Percentiles rank a stretch among this genome's conserved stretches.
Evolutionary conservation across 164 flowering plant genomes (phyloP).

Genomic region (Nelumbo lutea): DNA sequence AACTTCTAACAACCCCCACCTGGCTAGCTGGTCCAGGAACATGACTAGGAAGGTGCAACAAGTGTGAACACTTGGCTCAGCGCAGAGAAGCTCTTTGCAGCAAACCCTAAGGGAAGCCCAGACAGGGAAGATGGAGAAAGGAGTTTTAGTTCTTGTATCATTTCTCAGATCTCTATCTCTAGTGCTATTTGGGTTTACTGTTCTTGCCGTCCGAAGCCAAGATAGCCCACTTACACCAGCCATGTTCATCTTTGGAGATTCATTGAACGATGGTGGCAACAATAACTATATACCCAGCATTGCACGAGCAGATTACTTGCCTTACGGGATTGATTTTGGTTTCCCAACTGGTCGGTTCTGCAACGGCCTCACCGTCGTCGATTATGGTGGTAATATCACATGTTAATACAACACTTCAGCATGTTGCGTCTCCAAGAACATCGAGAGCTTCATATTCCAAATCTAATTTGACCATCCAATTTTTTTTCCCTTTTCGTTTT

Average conservation of each 20-base stretch:
- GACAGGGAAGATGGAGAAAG: not conserved
- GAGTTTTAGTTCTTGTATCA: not conserved
- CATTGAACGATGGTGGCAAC: slow-evolving; percentile 37
- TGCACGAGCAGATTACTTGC: slow-evolving; percentile 33
- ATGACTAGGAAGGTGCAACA: not conserved
- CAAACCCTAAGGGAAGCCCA: not conserved
- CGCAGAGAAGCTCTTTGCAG: not conserved
- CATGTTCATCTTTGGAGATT: slow-evolving; percentile 41
- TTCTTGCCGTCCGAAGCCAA: not conserved
- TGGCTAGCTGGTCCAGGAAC: not conserved
- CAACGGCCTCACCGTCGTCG: slow-evolving; percentile 41
- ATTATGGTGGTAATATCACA: slow-evolving; percentile 28
- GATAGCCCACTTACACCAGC: slow-evolving; percentile 24
- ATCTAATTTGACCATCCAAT: not conserved
- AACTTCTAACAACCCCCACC: slow-evolving; percentile 11
- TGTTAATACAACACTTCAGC: not conserved
- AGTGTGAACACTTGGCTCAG: not conserved
- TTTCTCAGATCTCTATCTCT: slow-evolving; percentile 5
- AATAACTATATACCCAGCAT: slow-evolving; percentile 29
- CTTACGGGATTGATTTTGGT: slow-evolving; percentile 40
- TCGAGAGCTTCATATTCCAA: not conserved
- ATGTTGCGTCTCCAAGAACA: not conserved
- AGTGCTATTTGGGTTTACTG: not conserved
- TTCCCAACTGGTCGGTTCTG: slow-evolving; percentile 35
- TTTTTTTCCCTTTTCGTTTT: not conserved